Evolutionary conservation across 176 grass and related monocot species (phyloP).

Genomic region (Saccharum spontaneum): DNA sequence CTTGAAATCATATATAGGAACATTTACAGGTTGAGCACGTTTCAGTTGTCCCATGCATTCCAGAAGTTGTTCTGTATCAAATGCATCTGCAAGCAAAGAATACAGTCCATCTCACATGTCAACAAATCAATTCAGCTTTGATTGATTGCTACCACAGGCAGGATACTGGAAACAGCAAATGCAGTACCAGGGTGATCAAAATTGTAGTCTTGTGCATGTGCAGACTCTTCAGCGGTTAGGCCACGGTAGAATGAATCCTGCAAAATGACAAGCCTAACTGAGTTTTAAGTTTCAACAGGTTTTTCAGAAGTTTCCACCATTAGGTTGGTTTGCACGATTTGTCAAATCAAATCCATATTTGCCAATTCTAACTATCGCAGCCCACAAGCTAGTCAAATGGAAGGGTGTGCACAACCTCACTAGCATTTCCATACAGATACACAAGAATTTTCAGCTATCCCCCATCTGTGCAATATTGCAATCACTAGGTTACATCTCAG

Average conservation of each 20-base stretch:
- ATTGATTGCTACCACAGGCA: conserved; percentile 5
- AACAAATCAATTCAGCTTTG: background rate
- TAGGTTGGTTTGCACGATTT: background rate
- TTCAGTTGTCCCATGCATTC: conserved; percentile 92
- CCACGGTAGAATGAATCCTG: conserved; percentile 98
- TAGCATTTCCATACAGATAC: background rate
- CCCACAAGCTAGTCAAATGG: background rate
- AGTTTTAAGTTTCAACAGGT: background rate
- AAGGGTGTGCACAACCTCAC: background rate
- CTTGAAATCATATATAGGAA: conserved; percentile 99
- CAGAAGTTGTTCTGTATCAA: conserved; percentile 96
- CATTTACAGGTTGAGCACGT: conserved; percentile 75
- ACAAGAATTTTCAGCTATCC: background rate
- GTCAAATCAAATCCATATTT: background rate
- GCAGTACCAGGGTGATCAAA: conserved; percentile 96
- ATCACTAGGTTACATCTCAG: background rate
- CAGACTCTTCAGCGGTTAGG: conserved; percentile 87
- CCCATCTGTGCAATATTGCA: background rate
- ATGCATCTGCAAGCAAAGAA: conserved; percentile 70
- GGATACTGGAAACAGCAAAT: conserved; percentile 23
- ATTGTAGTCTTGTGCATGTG: conserved; percentile 85
- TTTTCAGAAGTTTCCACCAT: background rate
- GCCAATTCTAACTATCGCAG: background rate
- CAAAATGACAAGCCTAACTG: conserved; percentile 23
- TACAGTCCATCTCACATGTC: background rate